phyloP scores from a whole-genome alignment of 2,329 filamentous ascomycete species.

The Didymellaceae sp. region DNA sequence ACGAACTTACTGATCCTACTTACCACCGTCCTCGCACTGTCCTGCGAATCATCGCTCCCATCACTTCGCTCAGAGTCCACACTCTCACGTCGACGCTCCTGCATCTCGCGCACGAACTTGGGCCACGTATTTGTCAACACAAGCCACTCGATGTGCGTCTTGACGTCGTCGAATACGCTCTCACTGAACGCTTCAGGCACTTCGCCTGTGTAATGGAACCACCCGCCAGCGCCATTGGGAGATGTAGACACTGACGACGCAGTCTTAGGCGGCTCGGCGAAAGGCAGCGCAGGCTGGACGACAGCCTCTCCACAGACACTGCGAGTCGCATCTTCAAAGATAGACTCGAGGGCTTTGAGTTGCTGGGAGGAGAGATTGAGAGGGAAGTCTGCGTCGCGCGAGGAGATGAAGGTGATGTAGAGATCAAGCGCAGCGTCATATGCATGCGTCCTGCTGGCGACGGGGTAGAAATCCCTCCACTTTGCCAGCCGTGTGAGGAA shows the following conservation, averaged over 20 bases:
- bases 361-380: constrained; percentile 20
- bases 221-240: too few relatives aligned
- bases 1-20: constrained; percentile 11
- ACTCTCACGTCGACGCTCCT: constrained; percentile 6
- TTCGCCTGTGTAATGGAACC: neutral
- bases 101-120: constrained; percentile 24
- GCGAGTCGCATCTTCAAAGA: constrained; percentile 17
- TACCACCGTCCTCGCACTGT: constrained; percentile 6
- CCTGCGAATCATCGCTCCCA: neutral
- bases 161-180: constrained; percentile 15
- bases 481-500: constrained; percentile 17
- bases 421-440: constrained; percentile 18
- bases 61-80: constrained; percentile 15
- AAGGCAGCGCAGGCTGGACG: constrained; percentile 12
- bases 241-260: too few relatives aligned
- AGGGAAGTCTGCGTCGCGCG: constrained; percentile 21
- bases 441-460: neutral
- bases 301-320: constrained; percentile 7
- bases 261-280: constrained; percentile 1
- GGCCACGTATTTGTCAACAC: constrained; percentile 28
- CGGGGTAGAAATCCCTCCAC: constrained; percentile 10
- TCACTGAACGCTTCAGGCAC: constrained; percentile 6
- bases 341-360: constrained; percentile 11
- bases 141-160: constrained; percentile 17
- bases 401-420: constrained; percentile 22